These are phyloP conservation scores for Ophiostoma sp. DNA, from an alignment of 2,329 filamentous ascomycete genomes.

Conservation along the genomic window DNA sequence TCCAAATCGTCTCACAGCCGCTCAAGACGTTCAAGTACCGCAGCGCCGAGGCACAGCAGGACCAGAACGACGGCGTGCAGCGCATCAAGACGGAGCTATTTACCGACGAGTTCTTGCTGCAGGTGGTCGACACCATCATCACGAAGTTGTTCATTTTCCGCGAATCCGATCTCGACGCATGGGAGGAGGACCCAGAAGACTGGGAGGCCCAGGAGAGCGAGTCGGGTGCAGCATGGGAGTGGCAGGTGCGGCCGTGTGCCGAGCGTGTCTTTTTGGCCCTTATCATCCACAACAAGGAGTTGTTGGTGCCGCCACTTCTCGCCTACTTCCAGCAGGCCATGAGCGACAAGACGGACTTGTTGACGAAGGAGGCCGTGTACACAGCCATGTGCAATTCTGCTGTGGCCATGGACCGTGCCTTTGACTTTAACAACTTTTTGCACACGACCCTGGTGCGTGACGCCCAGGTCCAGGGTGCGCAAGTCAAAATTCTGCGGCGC, in stretches of 20 bases:
- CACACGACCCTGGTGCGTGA: conserved; percentile 74
- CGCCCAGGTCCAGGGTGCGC: conserved; percentile 61
- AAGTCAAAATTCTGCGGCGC: conserved; percentile 80
- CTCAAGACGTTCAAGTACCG: conserved; percentile 81
- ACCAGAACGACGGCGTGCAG: conserved; percentile 69
- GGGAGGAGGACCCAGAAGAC: conserved; percentile 92
- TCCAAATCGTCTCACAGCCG: conserved; percentile 82
- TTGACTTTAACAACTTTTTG: conserved; percentile 84
- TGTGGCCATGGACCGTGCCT: conserved; percentile 67
- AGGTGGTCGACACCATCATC: conserved; percentile 82
- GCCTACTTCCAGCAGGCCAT: conserved; percentile 80
- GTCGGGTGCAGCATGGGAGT: conserved; percentile 83
- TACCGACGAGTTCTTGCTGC: conserved; percentile 71
- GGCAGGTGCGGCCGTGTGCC: conserved; percentile 85
- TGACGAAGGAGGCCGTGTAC: conserved; percentile 92
- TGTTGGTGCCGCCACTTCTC: conserved; percentile 76
- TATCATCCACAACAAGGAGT: conserved; percentile 80
- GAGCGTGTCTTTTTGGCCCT: conserved; percentile 94
- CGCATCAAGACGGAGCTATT: conserved; percentile 74
- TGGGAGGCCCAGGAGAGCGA: conserved; percentile 92
- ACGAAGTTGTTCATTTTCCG: conserved; percentile 87
- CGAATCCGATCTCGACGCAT: conserved; percentile 79
- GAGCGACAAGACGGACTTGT: conserved; percentile 64
- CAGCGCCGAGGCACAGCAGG: conserved; percentile 70
- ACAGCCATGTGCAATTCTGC: conserved; percentile 87